phyloP scores from a whole-genome alignment of 2,329 filamentous ascomycete genomes.

The Ophiostoma perfectum region DNA sequence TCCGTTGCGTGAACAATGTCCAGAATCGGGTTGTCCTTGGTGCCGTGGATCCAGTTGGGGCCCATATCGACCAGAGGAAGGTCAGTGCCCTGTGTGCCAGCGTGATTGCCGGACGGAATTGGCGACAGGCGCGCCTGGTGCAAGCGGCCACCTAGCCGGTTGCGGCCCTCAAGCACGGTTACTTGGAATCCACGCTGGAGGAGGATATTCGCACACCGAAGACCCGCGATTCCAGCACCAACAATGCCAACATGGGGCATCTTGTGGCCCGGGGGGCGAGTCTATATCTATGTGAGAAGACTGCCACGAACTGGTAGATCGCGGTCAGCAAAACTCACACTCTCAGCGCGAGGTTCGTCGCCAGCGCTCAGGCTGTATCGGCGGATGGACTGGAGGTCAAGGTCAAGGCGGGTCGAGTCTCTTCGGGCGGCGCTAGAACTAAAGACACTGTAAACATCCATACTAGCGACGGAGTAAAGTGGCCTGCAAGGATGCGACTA shows the following conservation, averaged over 20 bases:
- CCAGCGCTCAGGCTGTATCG: constrained; percentile 29
- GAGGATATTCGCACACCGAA: constrained; percentile 65
- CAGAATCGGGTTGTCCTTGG: constrained; percentile 62
- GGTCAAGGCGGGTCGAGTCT: constrained; percentile 45
- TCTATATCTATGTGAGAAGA: constrained; percentile 2
- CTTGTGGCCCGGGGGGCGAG: constrained; percentile 18
- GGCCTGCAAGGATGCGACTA: neutral
- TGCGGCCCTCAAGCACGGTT: constrained; percentile 62
- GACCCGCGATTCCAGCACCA: constrained; percentile 63
- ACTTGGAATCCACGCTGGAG: constrained; percentile 60
- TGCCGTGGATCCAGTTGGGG: constrained; percentile 78
- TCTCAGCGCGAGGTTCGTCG: neutral
- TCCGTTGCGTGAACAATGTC: constrained; percentile 59
- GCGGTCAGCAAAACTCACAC: neutral
- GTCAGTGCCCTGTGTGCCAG: neutral
- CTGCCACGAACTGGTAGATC: too few species aligned
- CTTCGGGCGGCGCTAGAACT: constrained; percentile 42
- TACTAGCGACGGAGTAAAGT: constrained; percentile 26
- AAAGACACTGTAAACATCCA: constrained; percentile 51
- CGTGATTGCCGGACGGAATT: neutral
- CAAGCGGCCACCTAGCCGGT: constrained; percentile 62
- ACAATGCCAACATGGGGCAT: constrained; percentile 58
- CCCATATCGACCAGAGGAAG: constrained; percentile 53
- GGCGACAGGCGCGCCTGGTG: constrained; percentile 43
- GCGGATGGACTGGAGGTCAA: constrained; percentile 43